Base-by-base conservation (phyloP, 768 basidiomycete genomes). In the Amylocystis lapponica region DNA sequence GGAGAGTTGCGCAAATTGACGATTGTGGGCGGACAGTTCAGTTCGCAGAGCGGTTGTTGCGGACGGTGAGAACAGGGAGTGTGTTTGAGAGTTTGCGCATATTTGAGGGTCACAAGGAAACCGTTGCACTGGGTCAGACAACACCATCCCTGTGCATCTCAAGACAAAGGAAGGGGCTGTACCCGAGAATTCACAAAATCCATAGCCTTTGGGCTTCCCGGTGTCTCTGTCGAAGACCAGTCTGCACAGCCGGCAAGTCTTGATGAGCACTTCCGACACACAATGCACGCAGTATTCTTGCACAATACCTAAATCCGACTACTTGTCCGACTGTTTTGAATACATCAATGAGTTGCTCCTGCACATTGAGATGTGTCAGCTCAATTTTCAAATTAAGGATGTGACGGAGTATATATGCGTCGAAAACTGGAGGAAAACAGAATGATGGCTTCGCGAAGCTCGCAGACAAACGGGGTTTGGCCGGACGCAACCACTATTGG, bases 191-290 rank as follows among this genome's bases (percentile, higher is more conserved):
- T 92, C 89, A 71, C 89, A 91, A 59, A 91, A 91, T 17, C 91
- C 92, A 63, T 93, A 95, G 22, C 92, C 92, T 66, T 83, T 85
- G 39, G 92, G 89, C 61, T 94, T 94, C 42, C 90, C 91, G n/a
- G 91, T 92, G 45, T 90, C 89, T 58, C 89, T 72, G 69, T 92
- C 89, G 64, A 86, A 90, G 36, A 91, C 88, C 36, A 92, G 73
- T 62, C 89, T 92, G 46, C 45, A 36, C 36, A 43, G 26, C 16
- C 10, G 14, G 35, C 9, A 36, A 32, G 17, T 12, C 12, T n/a
- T 9, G 22, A 23, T 17, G 20, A 31, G 23, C 20, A 36, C 6
- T 4, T 6, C 19, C 19, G 11, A 9, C 11, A 19, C 11, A 31
- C 6, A 26, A 34, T 16, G 9, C 8, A 19, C 27, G 22, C n/a